Conservation (phyloP, 208 protist genomes). For the Leishmania amazonensis region DNA sequence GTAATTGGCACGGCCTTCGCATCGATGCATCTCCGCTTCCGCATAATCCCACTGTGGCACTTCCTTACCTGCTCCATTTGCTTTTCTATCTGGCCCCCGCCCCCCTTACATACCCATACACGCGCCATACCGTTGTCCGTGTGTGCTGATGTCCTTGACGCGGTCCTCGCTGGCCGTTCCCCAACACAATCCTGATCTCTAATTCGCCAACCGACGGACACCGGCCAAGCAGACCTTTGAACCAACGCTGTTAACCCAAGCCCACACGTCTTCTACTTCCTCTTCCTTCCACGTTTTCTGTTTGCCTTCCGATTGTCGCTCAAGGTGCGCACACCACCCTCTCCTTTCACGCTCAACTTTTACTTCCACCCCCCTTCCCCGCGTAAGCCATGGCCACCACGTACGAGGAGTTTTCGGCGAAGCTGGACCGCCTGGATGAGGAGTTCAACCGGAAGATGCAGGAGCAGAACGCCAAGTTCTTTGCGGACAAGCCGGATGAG, state of each 20-base stretch:
- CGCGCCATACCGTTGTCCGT: not conserved
- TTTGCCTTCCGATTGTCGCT: slow-evolving; percentile 7
- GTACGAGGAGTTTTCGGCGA: slow-evolving; percentile 86
- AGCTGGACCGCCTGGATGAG: slow-evolving; percentile 90
- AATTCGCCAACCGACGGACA: slow-evolving; percentile 6
- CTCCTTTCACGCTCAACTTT: not conserved
- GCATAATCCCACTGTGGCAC: not conserved
- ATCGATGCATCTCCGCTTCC: not conserved
- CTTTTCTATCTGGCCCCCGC: not conserved
- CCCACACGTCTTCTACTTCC: slow-evolving; percentile 1
- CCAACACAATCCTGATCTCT: slow-evolving; percentile 11
- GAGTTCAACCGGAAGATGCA: slow-evolving; percentile 94
- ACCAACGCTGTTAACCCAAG: not conserved
- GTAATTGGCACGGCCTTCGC: not conserved
- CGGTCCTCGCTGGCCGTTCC: not conserved
- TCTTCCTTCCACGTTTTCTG: slow-evolving; percentile 9
- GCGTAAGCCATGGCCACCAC: slow-evolving; percentile 80
- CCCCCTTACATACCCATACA: not conserved
- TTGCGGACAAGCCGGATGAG: slow-evolving; percentile 91
- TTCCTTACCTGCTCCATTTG: not conserved
- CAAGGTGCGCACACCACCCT: not conserved
- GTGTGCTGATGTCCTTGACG: not conserved
- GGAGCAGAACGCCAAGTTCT: slow-evolving; percentile 94
- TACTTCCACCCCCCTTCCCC: not conserved
- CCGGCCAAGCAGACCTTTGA: not conserved